Conservation (phyloP, 495 filamentous ascomycete genomes). For the Lepraria neglecta region DNA sequence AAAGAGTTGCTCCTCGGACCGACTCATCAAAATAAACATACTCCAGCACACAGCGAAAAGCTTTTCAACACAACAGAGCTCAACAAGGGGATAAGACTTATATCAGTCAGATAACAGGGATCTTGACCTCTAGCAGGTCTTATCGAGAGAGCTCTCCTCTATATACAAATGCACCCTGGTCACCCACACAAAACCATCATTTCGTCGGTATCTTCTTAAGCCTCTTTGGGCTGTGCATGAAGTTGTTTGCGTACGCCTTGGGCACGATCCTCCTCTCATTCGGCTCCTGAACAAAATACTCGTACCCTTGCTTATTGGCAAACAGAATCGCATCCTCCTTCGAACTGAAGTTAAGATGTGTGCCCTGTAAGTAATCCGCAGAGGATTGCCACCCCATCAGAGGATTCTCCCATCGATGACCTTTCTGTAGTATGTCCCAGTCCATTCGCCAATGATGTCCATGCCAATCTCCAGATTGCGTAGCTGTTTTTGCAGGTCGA, state of each 20-base stretch:
- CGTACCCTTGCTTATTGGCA: conserved; percentile 97
- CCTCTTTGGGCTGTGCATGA: conserved; percentile 73
- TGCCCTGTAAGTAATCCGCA: conserved; percentile 87
- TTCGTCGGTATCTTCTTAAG: conserved; percentile 92
- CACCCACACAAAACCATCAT: conserved; percentile 34
- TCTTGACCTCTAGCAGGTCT: no score
- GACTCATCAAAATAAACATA: no score
- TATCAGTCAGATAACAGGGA: no score
- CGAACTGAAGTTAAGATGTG: conserved; percentile 76
- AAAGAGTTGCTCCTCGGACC: no score
- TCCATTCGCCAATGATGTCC: conserved; percentile 92
- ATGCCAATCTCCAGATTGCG: conserved; percentile 84
- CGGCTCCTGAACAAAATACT: conserved; percentile 97
- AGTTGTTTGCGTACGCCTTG: conserved; percentile 97
- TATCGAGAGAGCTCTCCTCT: neutral
- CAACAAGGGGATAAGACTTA: no score
- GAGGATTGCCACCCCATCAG: conserved; percentile 98
- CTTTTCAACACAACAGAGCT: no score
- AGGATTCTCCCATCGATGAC: conserved; percentile 95
- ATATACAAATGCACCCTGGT: neutral
- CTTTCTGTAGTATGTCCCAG: conserved; percentile 85
- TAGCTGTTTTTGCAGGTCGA: conserved; percentile 81
- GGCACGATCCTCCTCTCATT: conserved; percentile 77
- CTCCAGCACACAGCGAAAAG: no score
- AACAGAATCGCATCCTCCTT: conserved; percentile 95